Evolutionary conservation across 1,284 basidiomycete genomes (phyloP), one percentile per base, ranked within the genome.

Genomic region (Trichosporon inkin): DNA sequence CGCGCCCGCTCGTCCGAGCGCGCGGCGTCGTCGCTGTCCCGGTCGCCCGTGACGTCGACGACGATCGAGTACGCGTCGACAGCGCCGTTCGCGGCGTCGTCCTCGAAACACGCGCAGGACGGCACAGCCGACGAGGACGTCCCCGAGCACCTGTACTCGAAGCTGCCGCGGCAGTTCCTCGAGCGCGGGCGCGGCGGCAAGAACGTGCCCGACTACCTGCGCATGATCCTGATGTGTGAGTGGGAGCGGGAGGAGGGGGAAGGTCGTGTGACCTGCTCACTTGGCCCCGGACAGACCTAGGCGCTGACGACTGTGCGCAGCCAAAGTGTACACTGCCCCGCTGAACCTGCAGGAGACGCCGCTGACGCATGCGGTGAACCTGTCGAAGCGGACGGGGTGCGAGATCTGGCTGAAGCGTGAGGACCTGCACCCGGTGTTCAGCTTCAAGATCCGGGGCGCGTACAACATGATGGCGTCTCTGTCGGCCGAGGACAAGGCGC

Each of bases 391-490:
- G 64, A 82, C 97, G 1, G 96, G 96, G 1, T 94, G 92, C 74
- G 85, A 76, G 70, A 89, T 99, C 76, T 92, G 89, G 84, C 84
- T 99, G 63, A 99, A 99, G 82, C 85, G 96, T 40, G 96, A 99
- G 80, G 96, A 99, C 70, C 77, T 96, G 84, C 96, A 99, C 63
- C 92, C 97, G 66, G 96, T 99, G 16, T 99, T 99, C 78, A 92
- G 89, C 74, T 99, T 99, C 86, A 99, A 99, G 76, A 92, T 96
- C 58, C 83, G 96, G 8, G 96, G 96, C 22, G 96, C 96, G 17
- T 99, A 96, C 82, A 99, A 99, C 79, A 91, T 98, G 77, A 99
- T 99, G 96, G 90, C 91, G 6, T 85, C 85, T 77, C 81, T 99
- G 47, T 82, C 83, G 10, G 86, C 89, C 22, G 91, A 93, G 61